phyloP scores from a whole-genome alignment of 257 asterid genomes.

The Solanum corneliomulleri region DNA sequence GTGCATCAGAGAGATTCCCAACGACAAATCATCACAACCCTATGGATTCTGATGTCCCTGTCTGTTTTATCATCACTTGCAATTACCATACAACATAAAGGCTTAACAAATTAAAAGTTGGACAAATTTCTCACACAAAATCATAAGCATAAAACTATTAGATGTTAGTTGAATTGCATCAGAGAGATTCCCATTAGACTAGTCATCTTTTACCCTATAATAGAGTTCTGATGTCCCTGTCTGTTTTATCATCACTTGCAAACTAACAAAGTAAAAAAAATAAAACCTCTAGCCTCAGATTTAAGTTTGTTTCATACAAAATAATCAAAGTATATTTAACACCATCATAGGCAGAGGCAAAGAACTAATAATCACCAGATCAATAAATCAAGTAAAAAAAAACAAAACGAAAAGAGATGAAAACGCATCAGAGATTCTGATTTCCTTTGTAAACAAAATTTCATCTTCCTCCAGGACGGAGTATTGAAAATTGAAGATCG shows the following conservation, averaged over 20 bases:
- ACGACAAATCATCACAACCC: constrained; percentile 37
- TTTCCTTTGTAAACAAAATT: constrained; percentile 17
- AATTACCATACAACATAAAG: neutral
- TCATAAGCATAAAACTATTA: neutral
- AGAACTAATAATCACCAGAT: neutral
- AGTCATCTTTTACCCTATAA: constrained; percentile 26
- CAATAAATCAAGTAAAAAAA: neutral
- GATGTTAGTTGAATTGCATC: constrained; percentile 19
- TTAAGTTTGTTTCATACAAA: constrained; percentile 21
- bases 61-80: constrained; percentile 60
- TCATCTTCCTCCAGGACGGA: constrained; percentile 34
- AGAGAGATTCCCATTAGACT: constrained; percentile 77
- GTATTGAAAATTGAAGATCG: constrained; percentile 10
- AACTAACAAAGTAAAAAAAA: neutral
- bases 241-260: constrained; percentile 52
- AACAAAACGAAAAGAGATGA: neutral
- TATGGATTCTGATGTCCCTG: constrained; percentile 67
- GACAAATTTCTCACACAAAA: neutral
- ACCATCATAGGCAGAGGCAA: constrained; percentile 38
- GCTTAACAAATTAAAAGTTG: no score
- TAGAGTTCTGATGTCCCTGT: constrained; percentile 75
- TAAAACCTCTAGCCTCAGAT: constrained; percentile 29
- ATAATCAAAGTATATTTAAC: constrained; percentile 57
- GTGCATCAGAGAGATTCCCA: constrained; percentile 85
- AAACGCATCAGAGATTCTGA: constrained; percentile 50